Evolutionary conservation across 129 eudicot species (phyloP), one percentile per base, ranked within the genome.

Genomic region (Arctium minus): DNA sequence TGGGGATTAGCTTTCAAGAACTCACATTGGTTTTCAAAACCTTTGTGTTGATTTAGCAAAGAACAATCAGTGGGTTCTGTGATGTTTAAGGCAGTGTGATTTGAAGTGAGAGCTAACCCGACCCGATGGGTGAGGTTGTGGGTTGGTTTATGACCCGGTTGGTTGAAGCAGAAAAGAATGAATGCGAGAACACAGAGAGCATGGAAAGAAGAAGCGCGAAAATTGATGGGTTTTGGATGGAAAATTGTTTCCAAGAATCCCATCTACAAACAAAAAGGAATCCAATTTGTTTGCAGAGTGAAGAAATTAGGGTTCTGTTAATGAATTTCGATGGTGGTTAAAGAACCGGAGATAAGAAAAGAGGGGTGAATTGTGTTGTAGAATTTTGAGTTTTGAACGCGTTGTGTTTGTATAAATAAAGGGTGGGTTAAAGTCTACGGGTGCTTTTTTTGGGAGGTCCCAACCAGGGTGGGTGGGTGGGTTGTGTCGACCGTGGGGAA

Each of bases 1-100:
- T 86, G 88, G 3, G 91, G 93, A 42, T 90, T 70, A 13, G 84
- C 90, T 37, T 69, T 73, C 82, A 90, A 79, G 88, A 72, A 92
- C 70, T 88, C 94, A 32, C 97, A 90, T 72, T 73, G 35, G 79
- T 72, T 82, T 38, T 7, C 32, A 32, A 36, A 92, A 27, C 97
- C 94, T 29, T 37, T 36, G 71, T 88, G 92, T 6, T 86, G 80
- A 33, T 80, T 71, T 6, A 92, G 72, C 32, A 85, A 88, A 5
- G 78, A 35, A 79, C 97, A 92, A 60, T 81, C 81, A 33, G 70
- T 50, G 29, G 90, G 86, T 67, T 78, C 29, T 8, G 72, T 64
- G 81, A 62, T 64, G 27, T 65, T 65, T 17, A 17, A 53, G 10
- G 35, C 6, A 64, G 73, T 78, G 29, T 6, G 35, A 60, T 35